These are phyloP conservation scores for Pseudognaphalium luteoalbum DNA, from an alignment of 129 eudicot species.

Conservation along the genomic window DNA sequence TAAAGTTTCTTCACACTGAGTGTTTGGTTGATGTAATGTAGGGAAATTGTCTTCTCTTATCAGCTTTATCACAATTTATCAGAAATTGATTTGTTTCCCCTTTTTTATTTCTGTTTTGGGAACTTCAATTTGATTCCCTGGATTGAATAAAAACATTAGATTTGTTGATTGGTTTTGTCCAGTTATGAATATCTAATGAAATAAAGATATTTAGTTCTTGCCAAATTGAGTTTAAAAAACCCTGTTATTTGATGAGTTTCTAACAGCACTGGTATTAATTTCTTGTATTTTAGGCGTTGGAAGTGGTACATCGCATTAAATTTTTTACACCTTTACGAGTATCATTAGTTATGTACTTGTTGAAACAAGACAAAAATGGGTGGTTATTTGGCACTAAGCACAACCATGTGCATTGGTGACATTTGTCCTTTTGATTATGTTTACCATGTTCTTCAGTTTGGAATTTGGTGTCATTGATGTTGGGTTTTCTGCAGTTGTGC, in stretches of 20 bases:
- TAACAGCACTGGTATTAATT: neutral
- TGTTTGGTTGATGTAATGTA: slow-evolving; percentile 13
- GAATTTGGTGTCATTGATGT: slow-evolving; percentile 21
- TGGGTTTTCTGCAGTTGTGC: slow-evolving; percentile 17
- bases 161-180: slow-evolving; percentile 6
- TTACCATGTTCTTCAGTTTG: slow-evolving; percentile 16
- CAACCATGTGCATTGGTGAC: slow-evolving; percentile 1
- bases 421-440: neutral
- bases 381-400: slow-evolving; percentile 18
- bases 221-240: neutral
- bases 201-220: slow-evolving; percentile 15
- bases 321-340: neutral
- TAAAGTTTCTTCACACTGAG: slow-evolving; percentile 57
- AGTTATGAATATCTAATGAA: neutral
- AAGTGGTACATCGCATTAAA: neutral
- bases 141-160: slow-evolving; percentile 22
- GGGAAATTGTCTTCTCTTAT: slow-evolving; percentile 20
- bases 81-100: slow-evolving; percentile 19
- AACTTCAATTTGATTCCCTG: slow-evolving; percentile 24
- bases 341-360: neutral
- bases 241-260: slow-evolving; percentile 12
- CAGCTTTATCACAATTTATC: slow-evolving; percentile 5
- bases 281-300: neutral
- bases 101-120: slow-evolving; percentile 20
- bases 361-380: neutral